Conservation (phyloP, 495 filamentous ascomycete species). For the Aspergillus homomorphus region DNA sequence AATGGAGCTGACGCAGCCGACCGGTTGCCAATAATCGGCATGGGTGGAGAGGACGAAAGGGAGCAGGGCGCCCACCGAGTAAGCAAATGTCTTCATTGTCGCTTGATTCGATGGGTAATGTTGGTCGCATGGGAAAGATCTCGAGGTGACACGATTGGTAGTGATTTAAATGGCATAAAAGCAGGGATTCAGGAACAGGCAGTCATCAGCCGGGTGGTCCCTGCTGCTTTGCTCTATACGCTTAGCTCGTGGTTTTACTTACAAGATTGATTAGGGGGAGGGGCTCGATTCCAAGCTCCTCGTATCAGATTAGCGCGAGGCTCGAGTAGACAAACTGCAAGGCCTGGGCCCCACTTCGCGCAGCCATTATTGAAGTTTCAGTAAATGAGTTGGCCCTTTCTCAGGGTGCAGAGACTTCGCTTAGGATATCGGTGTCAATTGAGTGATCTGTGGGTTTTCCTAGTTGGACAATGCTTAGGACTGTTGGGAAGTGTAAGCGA, state of each 20-base stretch:
- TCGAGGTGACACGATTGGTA: too few relatives aligned
- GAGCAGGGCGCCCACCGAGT: neutral
- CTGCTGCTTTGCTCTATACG: neutral
- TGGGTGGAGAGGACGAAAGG: neutral
- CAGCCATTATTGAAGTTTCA: neutral
- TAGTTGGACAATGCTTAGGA: too few relatives aligned
- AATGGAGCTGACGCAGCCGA: neutral
- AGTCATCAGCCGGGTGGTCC: neutral
- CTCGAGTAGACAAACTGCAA: too few relatives aligned
- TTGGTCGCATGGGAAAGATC: too few relatives aligned
- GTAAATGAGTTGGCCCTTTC: neutral
- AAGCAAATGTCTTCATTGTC: neutral
- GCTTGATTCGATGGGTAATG: too few relatives aligned
- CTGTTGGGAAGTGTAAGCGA: too few relatives aligned
- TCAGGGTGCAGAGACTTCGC: too few relatives aligned
- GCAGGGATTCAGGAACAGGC: neutral
- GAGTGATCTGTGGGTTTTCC: too few relatives aligned
- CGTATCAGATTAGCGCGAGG: too few relatives aligned
- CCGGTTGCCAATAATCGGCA: neutral
- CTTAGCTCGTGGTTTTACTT: neutral
- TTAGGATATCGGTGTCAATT: too few relatives aligned
- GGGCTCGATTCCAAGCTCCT: neutral
- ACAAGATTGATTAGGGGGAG: too few relatives aligned
- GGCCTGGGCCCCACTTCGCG: neutral
- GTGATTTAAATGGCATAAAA: too few relatives aligned